Percentiles rank a stretch among this genome's conserved stretches.
These are phyloP conservation scores for Ocimum tenuiflorum DNA, from an alignment of 257 asterid species.

Conservation along the genomic window DNA sequence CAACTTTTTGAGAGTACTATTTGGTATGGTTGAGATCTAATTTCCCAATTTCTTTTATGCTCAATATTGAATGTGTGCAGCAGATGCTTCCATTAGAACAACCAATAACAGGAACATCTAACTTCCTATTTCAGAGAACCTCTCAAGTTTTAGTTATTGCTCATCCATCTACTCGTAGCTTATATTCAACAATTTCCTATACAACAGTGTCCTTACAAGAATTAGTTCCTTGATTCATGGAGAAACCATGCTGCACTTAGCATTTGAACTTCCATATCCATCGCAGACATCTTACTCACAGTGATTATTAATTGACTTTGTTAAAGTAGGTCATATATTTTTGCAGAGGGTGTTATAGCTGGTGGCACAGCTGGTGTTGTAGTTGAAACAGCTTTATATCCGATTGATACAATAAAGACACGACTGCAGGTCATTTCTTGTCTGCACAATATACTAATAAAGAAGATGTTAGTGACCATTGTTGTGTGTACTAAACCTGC, in stretches of 20 bases:
- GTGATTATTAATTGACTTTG: not conserved
- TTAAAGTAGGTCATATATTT: constrained; percentile 1
- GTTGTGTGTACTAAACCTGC: not conserved
- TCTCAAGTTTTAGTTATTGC: not conserved
- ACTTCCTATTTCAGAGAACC: not conserved
- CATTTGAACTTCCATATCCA: constrained; percentile 9
- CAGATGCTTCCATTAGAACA: not conserved
- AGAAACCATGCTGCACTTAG: not conserved
- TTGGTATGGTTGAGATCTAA: constrained; percentile 40
- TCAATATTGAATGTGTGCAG: not conserved
- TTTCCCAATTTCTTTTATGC: not conserved
- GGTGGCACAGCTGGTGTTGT: constrained; percentile 96
- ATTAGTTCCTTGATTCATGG: not conserved
- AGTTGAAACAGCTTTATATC: constrained; percentile 88
- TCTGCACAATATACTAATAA: not conserved
- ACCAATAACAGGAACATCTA: not conserved
- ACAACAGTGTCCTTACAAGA: not conserved
- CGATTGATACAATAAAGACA: constrained; percentile 93
- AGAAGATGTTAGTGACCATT: not conserved
- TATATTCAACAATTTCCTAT: not conserved
- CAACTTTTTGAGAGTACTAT: constrained; percentile 60
- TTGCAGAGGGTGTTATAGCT: constrained; percentile 90
- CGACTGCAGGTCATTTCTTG: constrained; percentile 68
- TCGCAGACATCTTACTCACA: not conserved
- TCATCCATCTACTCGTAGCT: constrained; percentile 5